A percentile compares a stretch with the other conserved stretches of the same genome.
Conservation (phyloP, 768 basidiomycete genomes). For the Boletus rufocinnamomeus region DNA sequence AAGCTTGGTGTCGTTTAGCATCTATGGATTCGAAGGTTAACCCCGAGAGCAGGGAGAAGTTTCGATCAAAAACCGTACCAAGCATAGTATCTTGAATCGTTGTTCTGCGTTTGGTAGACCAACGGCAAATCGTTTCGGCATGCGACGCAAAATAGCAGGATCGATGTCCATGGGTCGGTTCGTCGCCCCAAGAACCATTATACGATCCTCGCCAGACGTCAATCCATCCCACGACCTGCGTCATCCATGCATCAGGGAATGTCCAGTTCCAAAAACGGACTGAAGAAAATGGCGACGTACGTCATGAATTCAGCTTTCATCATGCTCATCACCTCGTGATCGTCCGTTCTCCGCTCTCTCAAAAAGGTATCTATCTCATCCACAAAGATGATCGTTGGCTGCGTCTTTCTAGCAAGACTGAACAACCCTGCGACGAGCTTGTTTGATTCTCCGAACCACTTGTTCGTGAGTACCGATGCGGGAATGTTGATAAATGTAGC, state of each 20-base stretch:
- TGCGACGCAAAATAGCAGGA: conserved; percentile 84
- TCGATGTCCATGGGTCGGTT: conserved; percentile 95
- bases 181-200: conserved; percentile 92
- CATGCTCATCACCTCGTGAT: conserved; percentile 98
- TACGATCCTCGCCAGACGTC: conserved; percentile 74
- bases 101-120: conserved; percentile 77
- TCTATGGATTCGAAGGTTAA: conserved; percentile 45
- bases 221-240: conserved; percentile 93
- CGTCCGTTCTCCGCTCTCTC: conserved; percentile 80
- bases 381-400: conserved; percentile 97
- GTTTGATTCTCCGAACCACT: conserved; percentile 90
- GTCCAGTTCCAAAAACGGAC: conserved; percentile 5
- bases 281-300: conserved; percentile 43
- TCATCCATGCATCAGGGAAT: background rate
- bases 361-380: conserved; percentile 98
- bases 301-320: conserved; percentile 98
- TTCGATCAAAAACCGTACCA: conserved; percentile 49
- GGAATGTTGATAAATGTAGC: conserved; percentile 95
- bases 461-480: conserved; percentile 71
- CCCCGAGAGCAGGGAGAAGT: background rate
- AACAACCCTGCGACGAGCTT: conserved; percentile 95
- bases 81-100: conserved; percentile 76
- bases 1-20: conserved; percentile 78
- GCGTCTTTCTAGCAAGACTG: conserved; percentile 88
- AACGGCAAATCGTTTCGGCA: conserved; percentile 95